Evolutionary conservation across 2,329 filamentous ascomycete genomes (phyloP).

Genomic region (Aureobasidium pullulans): DNA sequence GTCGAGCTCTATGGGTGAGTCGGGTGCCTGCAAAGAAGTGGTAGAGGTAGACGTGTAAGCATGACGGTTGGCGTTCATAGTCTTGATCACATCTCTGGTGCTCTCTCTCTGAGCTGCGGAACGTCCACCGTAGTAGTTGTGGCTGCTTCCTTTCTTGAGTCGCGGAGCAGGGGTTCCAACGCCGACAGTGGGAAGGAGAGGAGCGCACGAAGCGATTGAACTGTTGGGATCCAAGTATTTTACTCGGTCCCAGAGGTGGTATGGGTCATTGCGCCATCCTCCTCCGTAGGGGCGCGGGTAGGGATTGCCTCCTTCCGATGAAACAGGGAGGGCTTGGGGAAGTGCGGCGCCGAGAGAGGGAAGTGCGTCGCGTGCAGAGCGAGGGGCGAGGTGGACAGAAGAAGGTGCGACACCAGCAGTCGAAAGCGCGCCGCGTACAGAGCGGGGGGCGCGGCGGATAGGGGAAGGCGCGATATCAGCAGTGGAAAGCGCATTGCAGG

Average conservation of each 20-base stretch:
- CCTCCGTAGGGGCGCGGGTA: not conserved
- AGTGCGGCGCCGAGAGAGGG: no score
- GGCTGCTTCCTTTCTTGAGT: not conserved
- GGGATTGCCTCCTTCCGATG: not conserved
- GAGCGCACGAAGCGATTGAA: not conserved
- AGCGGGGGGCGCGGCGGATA: no score
- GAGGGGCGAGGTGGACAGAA: not conserved
- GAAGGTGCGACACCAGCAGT: not conserved
- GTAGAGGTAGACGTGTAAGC: not conserved
- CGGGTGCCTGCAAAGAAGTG: not conserved
- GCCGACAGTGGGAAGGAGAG: not conserved
- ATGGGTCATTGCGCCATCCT: not conserved
- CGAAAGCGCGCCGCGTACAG: no score
- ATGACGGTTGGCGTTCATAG: not conserved
- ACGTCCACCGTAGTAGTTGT: constrained; percentile 8
- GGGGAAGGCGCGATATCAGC: no score
- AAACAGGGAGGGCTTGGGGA: not conserved
- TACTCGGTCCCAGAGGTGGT: not conserved
- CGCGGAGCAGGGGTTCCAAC: not conserved
- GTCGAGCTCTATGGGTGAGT: not conserved
- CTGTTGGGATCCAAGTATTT: not conserved
- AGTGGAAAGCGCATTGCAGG: no score
- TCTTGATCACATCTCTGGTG: not conserved
- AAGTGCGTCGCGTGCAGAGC: not conserved
- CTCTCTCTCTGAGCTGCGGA: not conserved